Conservation (phyloP, 2,329 filamentous ascomycete genomes). For the Calcarisporium arbuscula region DNA sequence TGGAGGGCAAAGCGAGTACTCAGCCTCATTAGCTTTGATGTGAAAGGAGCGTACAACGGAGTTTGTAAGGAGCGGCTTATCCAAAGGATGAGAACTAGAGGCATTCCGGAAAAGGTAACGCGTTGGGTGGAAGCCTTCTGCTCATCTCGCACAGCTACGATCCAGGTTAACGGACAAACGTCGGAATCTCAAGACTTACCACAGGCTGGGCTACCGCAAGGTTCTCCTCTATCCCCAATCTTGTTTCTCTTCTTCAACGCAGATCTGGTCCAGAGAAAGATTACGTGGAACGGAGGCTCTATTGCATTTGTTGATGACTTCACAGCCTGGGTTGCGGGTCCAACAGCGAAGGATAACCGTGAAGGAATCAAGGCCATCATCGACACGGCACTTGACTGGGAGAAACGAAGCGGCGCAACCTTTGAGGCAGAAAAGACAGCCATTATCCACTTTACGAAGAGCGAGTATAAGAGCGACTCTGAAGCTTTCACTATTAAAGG, state of each 20-base stretch:
- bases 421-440: constrained; percentile 20
- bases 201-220: constrained; percentile 21
- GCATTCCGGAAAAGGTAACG: too few relatives aligned
- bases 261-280: constrained; percentile 5
- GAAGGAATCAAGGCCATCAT: constrained; percentile 19
- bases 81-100: too few relatives aligned
- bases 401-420: constrained; percentile 17
- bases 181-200: constrained; percentile 19
- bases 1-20: constrained; percentile 15
- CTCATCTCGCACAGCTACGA: too few relatives aligned
- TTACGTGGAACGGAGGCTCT: not conserved
- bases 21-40: too few relatives aligned
- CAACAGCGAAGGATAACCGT: constrained; percentile 14
- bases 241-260: constrained; percentile 26
- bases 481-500: constrained; percentile 10
- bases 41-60: too few relatives aligned
- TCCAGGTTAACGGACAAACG: too few relatives aligned
- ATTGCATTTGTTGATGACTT: constrained; percentile 18
- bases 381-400: constrained; percentile 14
- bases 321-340: constrained; percentile 16
- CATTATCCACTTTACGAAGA: constrained; percentile 16
- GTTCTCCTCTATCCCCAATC: constrained; percentile 27
- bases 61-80: too few relatives aligned
- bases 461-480: not conserved
- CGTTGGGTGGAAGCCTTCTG: too few relatives aligned